Evolutionary conservation across 345 rosid genomes (phyloP).

Genomic region (Euphorbia lathyris): DNA sequence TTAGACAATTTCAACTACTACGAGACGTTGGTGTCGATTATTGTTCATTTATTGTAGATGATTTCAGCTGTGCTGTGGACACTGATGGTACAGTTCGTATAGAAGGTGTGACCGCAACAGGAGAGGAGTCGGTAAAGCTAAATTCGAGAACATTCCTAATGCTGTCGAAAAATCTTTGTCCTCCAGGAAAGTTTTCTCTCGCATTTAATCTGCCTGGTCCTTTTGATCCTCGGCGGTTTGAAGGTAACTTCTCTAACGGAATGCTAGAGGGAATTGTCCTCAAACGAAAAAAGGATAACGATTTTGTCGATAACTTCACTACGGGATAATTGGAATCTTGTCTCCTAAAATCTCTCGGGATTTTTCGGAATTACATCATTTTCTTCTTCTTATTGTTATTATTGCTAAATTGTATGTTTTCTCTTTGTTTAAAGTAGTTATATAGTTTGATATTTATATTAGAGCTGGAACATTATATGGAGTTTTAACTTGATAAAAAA

Average conservation of each 20-base stretch:
- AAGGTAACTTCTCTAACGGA: constrained; percentile 49
- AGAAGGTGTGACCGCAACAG: constrained; percentile 60
- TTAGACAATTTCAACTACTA: no score
- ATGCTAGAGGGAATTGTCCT: constrained; percentile 65
- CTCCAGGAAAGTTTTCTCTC: constrained; percentile 67
- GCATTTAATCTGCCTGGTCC: constrained; percentile 74
- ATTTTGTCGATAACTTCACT: no score
- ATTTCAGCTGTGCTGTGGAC: constrained; percentile 58
- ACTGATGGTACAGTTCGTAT: constrained; percentile 53
- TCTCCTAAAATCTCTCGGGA: no score
- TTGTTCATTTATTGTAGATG: constrained; percentile 38
- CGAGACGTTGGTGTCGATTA: neutral
- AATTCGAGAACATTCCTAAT: constrained; percentile 50
- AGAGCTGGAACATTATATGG: no score
- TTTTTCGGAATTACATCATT: no score
- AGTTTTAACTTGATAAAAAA: no score
- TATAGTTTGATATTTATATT: no score
- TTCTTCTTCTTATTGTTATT: no score
- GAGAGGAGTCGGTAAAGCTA: constrained; percentile 54
- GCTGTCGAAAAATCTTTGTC: constrained; percentile 59
- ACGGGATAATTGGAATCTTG: no score
- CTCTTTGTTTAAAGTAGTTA: no score
- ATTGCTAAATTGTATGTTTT: no score
- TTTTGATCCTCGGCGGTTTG: constrained; percentile 41
- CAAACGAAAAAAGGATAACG: no score